Evolutionary conservation across 495 filamentous ascomycete species (phyloP).

Genomic region (Tuber calosporum): DNA sequence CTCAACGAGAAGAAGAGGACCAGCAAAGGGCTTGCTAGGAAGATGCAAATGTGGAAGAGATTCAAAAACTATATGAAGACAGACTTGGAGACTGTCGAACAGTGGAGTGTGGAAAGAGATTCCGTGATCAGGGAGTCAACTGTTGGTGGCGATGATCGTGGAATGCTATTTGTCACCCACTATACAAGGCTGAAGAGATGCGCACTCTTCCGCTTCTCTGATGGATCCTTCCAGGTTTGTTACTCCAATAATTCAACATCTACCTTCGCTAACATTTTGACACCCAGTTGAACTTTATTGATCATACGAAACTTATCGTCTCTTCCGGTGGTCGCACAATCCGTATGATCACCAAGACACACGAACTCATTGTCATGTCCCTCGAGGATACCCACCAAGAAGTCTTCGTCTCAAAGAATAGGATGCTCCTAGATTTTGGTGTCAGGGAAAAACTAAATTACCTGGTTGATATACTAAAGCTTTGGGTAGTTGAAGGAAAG

Average conservation of each 20-base stretch:
- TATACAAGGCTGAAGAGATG: slow-evolving; percentile 36
- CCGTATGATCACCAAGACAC: slow-evolving; percentile 36
- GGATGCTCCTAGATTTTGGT: slow-evolving; percentile 29
- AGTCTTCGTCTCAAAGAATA: slow-evolving; percentile 25
- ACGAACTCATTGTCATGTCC: slow-evolving; percentile 34
- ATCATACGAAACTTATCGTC: slow-evolving; percentile 71
- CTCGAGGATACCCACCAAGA: slow-evolving; percentile 36
- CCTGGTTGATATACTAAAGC: slow-evolving; percentile 35
- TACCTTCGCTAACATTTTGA: slow-evolving; percentile 10
- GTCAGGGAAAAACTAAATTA: slow-evolving; percentile 36
- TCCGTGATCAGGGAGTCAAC: slow-evolving; percentile 73
- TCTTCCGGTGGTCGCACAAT: slow-evolving; percentile 31
- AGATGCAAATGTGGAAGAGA: slow-evolving; percentile 76
- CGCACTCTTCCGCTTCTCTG: slow-evolving; percentile 53
- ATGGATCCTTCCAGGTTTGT: slow-evolving; percentile 73
- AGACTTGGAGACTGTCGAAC: slow-evolving; percentile 37
- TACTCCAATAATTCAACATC: not conserved
- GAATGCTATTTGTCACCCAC: slow-evolving; percentile 37
- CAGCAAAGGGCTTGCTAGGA: slow-evolving; percentile 53
- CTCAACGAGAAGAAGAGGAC: slow-evolving; percentile 70
- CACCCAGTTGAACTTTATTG: slow-evolving; percentile 83
- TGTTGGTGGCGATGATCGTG: slow-evolving; percentile 77
- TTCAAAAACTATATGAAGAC: slow-evolving; percentile 89
- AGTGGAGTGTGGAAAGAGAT: slow-evolving; percentile 48
- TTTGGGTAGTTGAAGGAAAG: slow-evolving; percentile 25